Evolutionary conservation across 805 yeast species (phyloP).

Genomic region (baker's yeast (Saccharomyces cerevisiae)): DNA sequence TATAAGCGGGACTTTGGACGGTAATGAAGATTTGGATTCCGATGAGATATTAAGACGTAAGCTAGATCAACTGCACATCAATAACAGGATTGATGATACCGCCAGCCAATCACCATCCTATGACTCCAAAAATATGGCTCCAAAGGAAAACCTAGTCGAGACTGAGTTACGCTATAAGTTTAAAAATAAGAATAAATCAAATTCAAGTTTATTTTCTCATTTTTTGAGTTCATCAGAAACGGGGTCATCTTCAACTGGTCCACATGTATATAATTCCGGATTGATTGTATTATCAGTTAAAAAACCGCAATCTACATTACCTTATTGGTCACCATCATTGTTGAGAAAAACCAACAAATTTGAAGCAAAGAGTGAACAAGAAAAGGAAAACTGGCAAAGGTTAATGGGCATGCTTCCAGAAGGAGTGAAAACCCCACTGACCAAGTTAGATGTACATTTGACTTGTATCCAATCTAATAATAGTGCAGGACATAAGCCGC

Average conservation of each 20-base stretch:
- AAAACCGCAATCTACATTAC: constrained; percentile 31
- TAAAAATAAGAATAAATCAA: constrained; percentile 16
- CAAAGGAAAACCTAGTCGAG: constrained; percentile 14
- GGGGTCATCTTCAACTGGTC: constrained; percentile 5
- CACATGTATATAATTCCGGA: constrained; percentile 20
- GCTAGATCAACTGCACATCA: constrained; percentile 24
- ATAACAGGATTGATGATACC: constrained; percentile 14
- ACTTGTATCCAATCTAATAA: constrained; percentile 29
- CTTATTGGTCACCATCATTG: constrained; percentile 33
- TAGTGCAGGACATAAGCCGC: constrained; percentile 24
- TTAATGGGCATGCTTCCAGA: constrained; percentile 23
- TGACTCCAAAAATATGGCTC: constrained; percentile 8
- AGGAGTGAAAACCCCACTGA: constrained; percentile 23
- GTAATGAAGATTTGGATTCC: constrained; percentile 15
- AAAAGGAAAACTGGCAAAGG: constrained; percentile 30
- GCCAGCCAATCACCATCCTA: constrained; percentile 5
- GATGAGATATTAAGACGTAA: constrained; percentile 23
- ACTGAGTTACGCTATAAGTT: constrained; percentile 25
- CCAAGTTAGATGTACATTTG: constrained; percentile 24
- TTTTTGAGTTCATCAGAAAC: constrained; percentile 8
- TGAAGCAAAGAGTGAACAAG: constrained; percentile 28
- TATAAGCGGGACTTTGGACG: constrained; percentile 22
- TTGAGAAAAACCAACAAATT: constrained; percentile 32
- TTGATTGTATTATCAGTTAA: constrained; percentile 25
- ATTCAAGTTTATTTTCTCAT: constrained; percentile 19